Evolutionary conservation across 2,329 filamentous ascomycete genomes (phyloP), one percentile per base, ranked within the genome.

Genomic region (Alternaria dauci): DNA sequence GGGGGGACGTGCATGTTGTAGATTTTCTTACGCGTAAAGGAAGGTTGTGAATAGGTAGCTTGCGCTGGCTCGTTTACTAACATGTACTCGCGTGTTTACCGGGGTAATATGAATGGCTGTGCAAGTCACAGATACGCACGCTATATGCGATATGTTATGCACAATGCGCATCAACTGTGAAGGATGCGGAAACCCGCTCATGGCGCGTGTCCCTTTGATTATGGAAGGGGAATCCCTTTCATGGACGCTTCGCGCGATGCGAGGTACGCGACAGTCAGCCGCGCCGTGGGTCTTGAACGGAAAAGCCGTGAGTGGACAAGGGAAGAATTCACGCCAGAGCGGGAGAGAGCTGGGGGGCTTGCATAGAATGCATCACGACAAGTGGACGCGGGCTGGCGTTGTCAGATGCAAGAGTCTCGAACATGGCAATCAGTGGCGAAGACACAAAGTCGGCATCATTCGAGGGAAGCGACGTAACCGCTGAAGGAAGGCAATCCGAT

Each of bases 401-500:
- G 46, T 50, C 46, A 50, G 46, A 50, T 50, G 46, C 46, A 50
- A 50, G 32, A 36, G 46, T 50, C 30, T 50, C 32, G 46, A 50
- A 50, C 46, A 50, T 36, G 46, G 46, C 32, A 50, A 36, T 50
- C 20, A 26, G 46, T 50, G 46, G 46, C 20, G 56, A 38, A 28
- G 52, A 52, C 4, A 32, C 12, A 12, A 28, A 36, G 12, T 43
- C 39, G 36, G 43, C 32, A 23, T 30, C 50, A 52, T 41, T 8
- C 44, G 16, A 30, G 36, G 32, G 32, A 55, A 57, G 58, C 63
- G 63, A 63, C 25, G 25, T 63, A 66, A 63, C 61, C 63, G 63
- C 61, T 59, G 44, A 42, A 12, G 34, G 48, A 56, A 38, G 56
- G 52, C 36, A 41, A 58, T 58, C 51, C 44, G 55, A 65, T 63